A percentile compares a stretch with the other conserved stretches of the same genome.
Evolutionary conservation across 768 basidiomycete genomes (phyloP).

Genomic region (Mycena belliarum): DNA sequence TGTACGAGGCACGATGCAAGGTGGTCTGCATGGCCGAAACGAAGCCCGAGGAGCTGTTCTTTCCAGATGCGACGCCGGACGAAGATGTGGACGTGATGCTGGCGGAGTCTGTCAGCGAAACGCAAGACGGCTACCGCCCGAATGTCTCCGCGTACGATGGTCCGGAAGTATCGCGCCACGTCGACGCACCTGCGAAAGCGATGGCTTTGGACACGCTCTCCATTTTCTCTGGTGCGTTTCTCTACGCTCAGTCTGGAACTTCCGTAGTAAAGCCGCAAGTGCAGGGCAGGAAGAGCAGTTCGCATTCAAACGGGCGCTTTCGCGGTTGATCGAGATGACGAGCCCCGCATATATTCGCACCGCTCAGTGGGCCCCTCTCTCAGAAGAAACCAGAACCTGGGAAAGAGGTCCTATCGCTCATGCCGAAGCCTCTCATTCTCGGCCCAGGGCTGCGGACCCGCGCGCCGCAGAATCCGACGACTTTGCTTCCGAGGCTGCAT

Average conservation of each 20-base stretch:
- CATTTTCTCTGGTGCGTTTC: slow-evolving; percentile 49
- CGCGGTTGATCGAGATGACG: slow-evolving; percentile 59
- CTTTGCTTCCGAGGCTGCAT: slow-evolving; percentile 27
- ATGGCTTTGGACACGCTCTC: slow-evolving; percentile 49
- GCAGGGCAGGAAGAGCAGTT: slow-evolving; percentile 62
- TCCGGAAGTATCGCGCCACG: slow-evolving; percentile 32
- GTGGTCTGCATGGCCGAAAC: slow-evolving; percentile 42
- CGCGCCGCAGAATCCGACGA: slow-evolving; percentile 6
- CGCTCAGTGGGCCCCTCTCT: slow-evolving; percentile 39
- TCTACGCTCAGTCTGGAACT: not conserved
- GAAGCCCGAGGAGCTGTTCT: slow-evolving; percentile 49
- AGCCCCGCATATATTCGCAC: slow-evolving; percentile 35
- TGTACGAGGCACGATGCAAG: slow-evolving; percentile 47
- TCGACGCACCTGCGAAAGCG: slow-evolving; percentile 25
- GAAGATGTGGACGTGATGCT: slow-evolving; percentile 34
- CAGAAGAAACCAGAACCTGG: slow-evolving; percentile 33
- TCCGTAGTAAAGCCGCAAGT: not conserved
- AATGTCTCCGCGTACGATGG: slow-evolving; percentile 56
- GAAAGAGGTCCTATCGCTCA: slow-evolving; percentile 20
- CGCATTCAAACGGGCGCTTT: slow-evolving; percentile 62
- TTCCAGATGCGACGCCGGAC: slow-evolving; percentile 45
- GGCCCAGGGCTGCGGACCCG: not conserved
- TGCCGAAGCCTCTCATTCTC: not conserved
- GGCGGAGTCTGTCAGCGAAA: slow-evolving; percentile 50
- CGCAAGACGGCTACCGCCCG: slow-evolving; percentile 51